These are phyloP conservation scores for Geotrichum europaeum DNA, from an alignment of 1,139 yeast genomes.

Conservation along the genomic window DNA sequence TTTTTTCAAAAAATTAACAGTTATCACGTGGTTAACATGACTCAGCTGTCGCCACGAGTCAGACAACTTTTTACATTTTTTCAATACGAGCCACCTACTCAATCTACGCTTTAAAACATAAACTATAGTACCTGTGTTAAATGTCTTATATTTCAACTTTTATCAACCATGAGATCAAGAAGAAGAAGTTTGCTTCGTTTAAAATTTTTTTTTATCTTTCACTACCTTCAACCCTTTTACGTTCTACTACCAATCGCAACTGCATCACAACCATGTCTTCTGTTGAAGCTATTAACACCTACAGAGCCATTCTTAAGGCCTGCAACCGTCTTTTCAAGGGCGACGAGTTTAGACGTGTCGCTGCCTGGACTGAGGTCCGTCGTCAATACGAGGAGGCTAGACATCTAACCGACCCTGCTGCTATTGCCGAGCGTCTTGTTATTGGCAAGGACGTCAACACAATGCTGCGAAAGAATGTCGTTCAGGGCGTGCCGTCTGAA, in stretches of 20 bases:
- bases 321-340: slow-evolving; percentile 57
- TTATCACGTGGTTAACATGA: neutral
- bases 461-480: slow-evolving; percentile 66
- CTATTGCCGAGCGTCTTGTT: slow-evolving; percentile 40
- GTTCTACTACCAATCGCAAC: neutral
- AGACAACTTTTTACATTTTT: neutral
- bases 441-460: slow-evolving; percentile 64
- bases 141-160: too few species aligned
- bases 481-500: slow-evolving; percentile 64
- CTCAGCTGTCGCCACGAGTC: neutral
- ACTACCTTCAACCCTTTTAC: neutral
- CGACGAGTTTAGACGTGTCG: slow-evolving; percentile 27
- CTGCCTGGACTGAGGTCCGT: slow-evolving; percentile 62
- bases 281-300: slow-evolving; percentile 39
- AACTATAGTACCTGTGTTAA: too few species aligned
- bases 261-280: neutral
- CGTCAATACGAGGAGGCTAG: slow-evolving; percentile 46
- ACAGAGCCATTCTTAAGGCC: slow-evolving; percentile 66
- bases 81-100: too few species aligned
- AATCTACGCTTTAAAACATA: too few species aligned
- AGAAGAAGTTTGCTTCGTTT: neutral
- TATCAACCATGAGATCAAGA: neutral
- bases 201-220: neutral
- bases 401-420: slow-evolving; percentile 38
- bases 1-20: too few species aligned